Evolutionary conservation across 208 protist genomes (phyloP), one percentile per base, ranked within the genome.

Genomic region (Trypanosoma cruzi): DNA sequence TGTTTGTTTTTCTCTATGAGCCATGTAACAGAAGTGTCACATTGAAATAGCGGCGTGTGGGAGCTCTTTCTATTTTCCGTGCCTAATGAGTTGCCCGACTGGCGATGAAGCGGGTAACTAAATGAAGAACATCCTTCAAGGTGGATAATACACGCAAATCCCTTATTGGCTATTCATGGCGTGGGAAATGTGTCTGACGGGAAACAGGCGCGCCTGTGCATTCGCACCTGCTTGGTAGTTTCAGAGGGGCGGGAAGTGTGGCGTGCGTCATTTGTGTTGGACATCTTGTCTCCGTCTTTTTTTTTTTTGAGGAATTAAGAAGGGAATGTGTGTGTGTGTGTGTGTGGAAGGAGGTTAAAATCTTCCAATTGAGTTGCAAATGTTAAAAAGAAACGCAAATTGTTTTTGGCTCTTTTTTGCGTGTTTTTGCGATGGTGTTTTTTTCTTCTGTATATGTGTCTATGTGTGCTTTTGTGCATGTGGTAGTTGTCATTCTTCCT

Each of bases 401-500:
- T 46, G 32, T 65, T 54, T 65, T 65, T 54, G 16, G 64, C 8
- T 58, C 48, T 40, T 34, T 59, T 64, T 70, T 34, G 28, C 28
- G 54, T 70, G 61, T 4, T 53, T 32, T 54, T n/a, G n/a, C n/a
- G n/a, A n/a, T n/a, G n/a, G n/a, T n/a, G n/a, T n/a, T n/a, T n/a
- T n/a, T n/a, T n/a, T n/a, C n/a, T n/a, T n/a, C n/a, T n/a, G n/a
- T n/a, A n/a, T 67, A 42, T 57, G 24, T 59, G 28, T 48, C 8
- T 31, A 29, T 32, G 0, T 62, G 2, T 60, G 50, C 50, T 28
- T 55, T 55, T 68, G 14, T 61, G 37, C 22, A 34, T 20, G 22
- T 66, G 6, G 26, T 48, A 55, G 50, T 26, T 64, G 20, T 77
- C 16, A 29, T 71, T 77, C 50, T 71, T 61, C 26, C 14, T 69